Percentiles rank a stretch among this genome's conserved stretches.
Conservation (phyloP, 106 monocot species). For the Vanilla planifolia region DNA sequence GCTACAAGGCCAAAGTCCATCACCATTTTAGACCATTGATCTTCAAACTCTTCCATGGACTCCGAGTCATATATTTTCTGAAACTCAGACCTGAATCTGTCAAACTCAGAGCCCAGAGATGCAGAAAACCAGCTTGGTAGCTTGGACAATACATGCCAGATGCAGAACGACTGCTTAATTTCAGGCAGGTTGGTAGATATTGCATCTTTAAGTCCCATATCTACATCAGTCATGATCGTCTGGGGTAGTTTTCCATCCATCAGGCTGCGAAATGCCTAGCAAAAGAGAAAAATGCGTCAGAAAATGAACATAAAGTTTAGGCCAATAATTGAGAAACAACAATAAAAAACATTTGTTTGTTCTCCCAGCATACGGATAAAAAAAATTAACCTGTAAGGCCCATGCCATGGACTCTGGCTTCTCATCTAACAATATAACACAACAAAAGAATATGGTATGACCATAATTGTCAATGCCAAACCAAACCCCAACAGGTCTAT, state of each 20-base stretch:
- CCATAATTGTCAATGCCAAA: conserved; percentile 82
- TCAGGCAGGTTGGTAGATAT: conserved; percentile 33
- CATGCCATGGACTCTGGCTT: conserved; percentile 46
- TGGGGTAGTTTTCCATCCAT: conserved; percentile 63
- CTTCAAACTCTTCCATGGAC: conserved; percentile 56
- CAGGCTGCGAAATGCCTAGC: conserved; percentile 59
- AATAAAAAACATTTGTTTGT: not conserved
- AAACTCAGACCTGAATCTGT: conserved; percentile 60
- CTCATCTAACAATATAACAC: conserved; percentile 68
- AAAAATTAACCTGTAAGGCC: conserved; percentile 65
- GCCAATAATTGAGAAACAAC: not conserved
- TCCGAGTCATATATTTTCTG: conserved; percentile 42
- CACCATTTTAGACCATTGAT: conserved; percentile 52
- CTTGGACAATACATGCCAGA: conserved; percentile 53
- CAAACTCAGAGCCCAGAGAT: conserved; percentile 45
- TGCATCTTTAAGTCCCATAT: conserved; percentile 53
- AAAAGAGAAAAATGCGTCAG: conserved; percentile 8
- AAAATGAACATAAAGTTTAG: not conserved
- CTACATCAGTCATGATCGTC: conserved; percentile 61
- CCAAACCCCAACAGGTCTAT: conserved; percentile 56
- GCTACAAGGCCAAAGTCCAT: conserved; percentile 44
- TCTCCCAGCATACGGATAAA: not conserved
- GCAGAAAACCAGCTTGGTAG: conserved; percentile 65
- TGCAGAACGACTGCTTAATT: conserved; percentile 49
- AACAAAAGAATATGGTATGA: conserved; percentile 57